Evolutionary conservation across 2,329 filamentous ascomycete species (phyloP), one percentile per base, ranked within the genome.

Genomic region (Xylariaceae sp.): DNA sequence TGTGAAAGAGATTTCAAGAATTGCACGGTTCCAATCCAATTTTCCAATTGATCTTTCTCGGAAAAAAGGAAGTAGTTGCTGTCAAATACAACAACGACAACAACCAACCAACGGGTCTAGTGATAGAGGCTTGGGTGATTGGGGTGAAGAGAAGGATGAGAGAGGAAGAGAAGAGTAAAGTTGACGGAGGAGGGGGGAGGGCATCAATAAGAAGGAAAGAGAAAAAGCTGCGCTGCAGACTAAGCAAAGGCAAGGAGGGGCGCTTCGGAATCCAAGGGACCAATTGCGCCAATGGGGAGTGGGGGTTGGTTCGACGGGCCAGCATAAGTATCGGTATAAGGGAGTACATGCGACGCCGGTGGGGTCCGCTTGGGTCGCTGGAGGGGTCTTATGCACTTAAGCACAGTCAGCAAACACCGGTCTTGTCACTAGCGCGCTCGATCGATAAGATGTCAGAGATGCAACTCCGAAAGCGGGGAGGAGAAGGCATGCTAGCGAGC

Each of bases 11-110:
- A 65, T 64, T 66, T 66, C 68, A 30, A 30, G 23, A 30, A 30
- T 30, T 30, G 23, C 65, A 70, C 62, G 61, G 48, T 70, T 67
- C 56, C 63, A 56, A 57, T 70, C 65, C 62, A 49, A 65, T 66
- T 62, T 61, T 65, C 68, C 65, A 59, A 55, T 50, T 57, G 42
- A 51, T 59, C 58, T 61, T 34, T 47, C 54, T 50, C 54, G 44
- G 63, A 59, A 59, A 58, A 54, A 57, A 64, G 58, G 23, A 53
- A 58, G 57, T 56, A 39, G 62, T 59, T 58, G 59, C 50, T 58
- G 44, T 44, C 54, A 49, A 55, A 53, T n/a, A 50, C 18, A 50
- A 58, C 44, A 59, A 61, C 18, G 48, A 58, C 44, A 59, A 61
- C 56, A 65, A 42, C 65, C 64, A 67, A 67, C 57, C 53, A 44